Base-by-base conservation (phyloP, 495 filamentous ascomycete species). In the Daldinia childiae region DNA sequence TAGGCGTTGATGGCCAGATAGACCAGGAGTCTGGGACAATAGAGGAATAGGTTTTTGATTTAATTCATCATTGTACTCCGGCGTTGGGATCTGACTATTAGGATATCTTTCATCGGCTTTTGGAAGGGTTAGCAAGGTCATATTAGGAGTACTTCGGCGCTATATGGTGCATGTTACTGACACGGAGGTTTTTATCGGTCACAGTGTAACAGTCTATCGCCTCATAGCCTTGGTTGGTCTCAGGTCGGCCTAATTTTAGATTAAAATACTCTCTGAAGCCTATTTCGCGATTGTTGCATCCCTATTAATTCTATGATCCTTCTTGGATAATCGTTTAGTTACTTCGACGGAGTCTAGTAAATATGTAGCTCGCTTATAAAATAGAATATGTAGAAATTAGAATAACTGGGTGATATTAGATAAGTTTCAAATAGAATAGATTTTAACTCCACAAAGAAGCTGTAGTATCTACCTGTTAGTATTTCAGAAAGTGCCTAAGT, bases 1-100 rank as follows among this genome's bases (percentile, higher is more conserved):
- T 84, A 6, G 82, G 81, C 5, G 79, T 81, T 24, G 64, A 77
- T 39, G 64, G 62, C 11, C 72, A 66, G 29, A 63, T 36, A 36
- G 43, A 56, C 12, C 52, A 69, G 66, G 68, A 71, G 7, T 48
- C 60, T 14, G 21, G 29, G 11, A 55, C 48, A 34, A 63, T 48
- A 60, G 60, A 74, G 59, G 71, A 74, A 15, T 73, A 73, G 45
- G 26, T 24, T 29, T 58, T 50, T 39, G 19, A 15, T 17, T 54
- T 27, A 17, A 38, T 29, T 43, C 26, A 38, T 61, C 39, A 17
- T 70, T 39, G 38, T 38, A 21, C 39, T 41, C 27, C 30, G 62
- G 62, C 26, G 62, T 66, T 66, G 11, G 57, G 54, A 12, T 34
- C 21, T 6, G 6, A 24, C 54, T 57, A 9, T 45, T 19, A 21